A percentile compares a stretch with the other conserved stretches of the same genome.
Conservation (phyloP, 2,329 filamentous ascomycete species). For the Fusarium mangiferae region DNA sequence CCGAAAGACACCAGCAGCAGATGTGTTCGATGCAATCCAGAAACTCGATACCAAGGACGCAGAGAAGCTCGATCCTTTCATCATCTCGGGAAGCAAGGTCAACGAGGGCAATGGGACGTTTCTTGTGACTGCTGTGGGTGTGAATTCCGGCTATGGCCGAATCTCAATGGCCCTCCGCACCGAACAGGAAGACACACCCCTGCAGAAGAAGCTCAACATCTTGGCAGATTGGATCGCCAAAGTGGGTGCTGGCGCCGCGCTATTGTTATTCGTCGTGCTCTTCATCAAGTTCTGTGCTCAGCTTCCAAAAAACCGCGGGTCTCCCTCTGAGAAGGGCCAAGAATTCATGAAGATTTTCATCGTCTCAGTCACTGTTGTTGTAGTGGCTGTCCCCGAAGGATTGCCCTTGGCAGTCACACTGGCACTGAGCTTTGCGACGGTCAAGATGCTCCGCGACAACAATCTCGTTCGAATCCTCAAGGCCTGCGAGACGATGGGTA, state of each 20-base stretch:
- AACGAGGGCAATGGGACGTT: constrained; percentile 65
- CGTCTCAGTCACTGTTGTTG: constrained; percentile 72
- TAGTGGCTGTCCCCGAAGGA: constrained; percentile 75
- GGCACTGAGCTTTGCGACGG: constrained; percentile 75
- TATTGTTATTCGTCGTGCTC: constrained; percentile 79
- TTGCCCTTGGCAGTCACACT: constrained; percentile 74
- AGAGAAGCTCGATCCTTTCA: constrained; percentile 71
- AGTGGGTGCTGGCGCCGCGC: constrained; percentile 70
- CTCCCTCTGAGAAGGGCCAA: constrained; percentile 65
- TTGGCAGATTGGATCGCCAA: constrained; percentile 50
- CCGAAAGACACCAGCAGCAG: constrained; percentile 70
- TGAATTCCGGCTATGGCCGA: constrained; percentile 64
- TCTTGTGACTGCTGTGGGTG: constrained; percentile 65
- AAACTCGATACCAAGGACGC: constrained; percentile 53
- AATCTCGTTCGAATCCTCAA: constrained; percentile 74
- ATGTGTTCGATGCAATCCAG: constrained; percentile 65
- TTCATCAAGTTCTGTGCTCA: constrained; percentile 80
- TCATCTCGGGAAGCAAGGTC: constrained; percentile 66
- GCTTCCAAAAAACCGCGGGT: constrained; percentile 61
- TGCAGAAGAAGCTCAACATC: constrained; percentile 64
- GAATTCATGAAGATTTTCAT: constrained; percentile 73
- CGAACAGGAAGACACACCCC: constrained; percentile 62
- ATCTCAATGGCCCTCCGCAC: constrained; percentile 66
- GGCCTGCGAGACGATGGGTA: constrained; percentile 79
- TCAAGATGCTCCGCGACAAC: constrained; percentile 76